Conservation (phyloP, 345 rosid genomes). For the Brassica cretica region DNA sequence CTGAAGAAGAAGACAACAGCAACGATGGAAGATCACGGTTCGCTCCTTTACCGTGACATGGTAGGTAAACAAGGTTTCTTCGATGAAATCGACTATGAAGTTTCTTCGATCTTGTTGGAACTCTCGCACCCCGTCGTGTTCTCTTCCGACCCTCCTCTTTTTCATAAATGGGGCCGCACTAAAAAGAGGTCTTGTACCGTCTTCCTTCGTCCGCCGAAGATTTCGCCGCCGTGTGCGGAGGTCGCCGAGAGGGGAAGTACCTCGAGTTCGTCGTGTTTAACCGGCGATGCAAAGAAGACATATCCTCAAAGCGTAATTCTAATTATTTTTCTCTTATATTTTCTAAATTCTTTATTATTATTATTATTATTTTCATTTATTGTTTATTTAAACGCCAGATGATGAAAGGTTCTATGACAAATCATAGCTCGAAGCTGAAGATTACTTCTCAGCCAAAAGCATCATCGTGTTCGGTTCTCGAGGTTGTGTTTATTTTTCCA, state of each 20-base stretch:
- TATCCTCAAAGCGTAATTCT: conserved; percentile 10
- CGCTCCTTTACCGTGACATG: conserved; percentile 1
- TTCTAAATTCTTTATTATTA: neutral
- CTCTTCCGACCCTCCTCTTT: conserved; percentile 10
- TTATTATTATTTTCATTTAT: neutral
- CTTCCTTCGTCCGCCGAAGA: neutral
- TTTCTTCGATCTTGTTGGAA: conserved; percentile 29
- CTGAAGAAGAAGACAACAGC: conserved; percentile 10
- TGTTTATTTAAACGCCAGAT: neutral
- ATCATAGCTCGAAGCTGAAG: neutral
- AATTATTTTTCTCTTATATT: neutral
- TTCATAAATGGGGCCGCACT: conserved; percentile 34
- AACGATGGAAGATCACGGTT: conserved; percentile 15
- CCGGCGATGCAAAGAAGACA: conserved; percentile 37
- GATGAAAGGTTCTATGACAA: neutral
- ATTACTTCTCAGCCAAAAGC: conserved; percentile 12
- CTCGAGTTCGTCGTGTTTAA: conserved; percentile 35
- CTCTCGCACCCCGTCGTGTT: conserved; percentile 31
- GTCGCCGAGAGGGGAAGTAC: conserved; percentile 9
- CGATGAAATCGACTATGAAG: conserved; percentile 15
- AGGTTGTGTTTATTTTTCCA: neutral
- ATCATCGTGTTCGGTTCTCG: conserved; percentile 2
- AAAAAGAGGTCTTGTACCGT: conserved; percentile 14
- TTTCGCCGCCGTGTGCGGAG: conserved; percentile 15
- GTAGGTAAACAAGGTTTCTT: neutral